Evolutionary conservation across 371 early-diverging fungal genomes (phyloP), one percentile per base, ranked within the genome.

Genomic region (Apophysomyces variabilis): DNA sequence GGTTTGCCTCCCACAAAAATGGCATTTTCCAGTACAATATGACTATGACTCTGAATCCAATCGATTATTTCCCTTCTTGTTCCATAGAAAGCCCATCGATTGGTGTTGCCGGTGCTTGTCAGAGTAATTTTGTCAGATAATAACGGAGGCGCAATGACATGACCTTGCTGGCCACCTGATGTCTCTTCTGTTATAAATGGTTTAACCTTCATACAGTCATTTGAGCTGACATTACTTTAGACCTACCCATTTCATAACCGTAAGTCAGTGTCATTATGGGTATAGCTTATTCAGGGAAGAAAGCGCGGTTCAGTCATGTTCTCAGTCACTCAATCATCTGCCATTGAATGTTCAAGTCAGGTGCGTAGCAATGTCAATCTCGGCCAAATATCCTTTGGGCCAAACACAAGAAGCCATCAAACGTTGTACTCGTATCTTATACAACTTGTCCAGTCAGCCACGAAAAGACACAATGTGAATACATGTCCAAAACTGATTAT

Each of bases 31-130:
- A 82, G 21, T 36, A 59, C 58, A 2, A 82, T 65, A 11, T 75
- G 41, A 5, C 61, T 26, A 62, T 79, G 79, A 14, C 68, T 46
- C 4, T 67, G 69, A 18, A 82, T 77, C 82, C 82, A 82, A 11
- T 77, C 73, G 1, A 82, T 12, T 11, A 82, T 79, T 8, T 79
- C 73, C n/a, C 69, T 65, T 45, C 82, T 72, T 16, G 79, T 82
- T 39, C 82, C 82, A 57, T 74, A 74, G 38, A 82, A 82, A 1
- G 74, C 67, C 78, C 77, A 82, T 6, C 72, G 71, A n/a, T 69
- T 69, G 0, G 76, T 79, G 43, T 71, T 77, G 16, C 71, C 72
- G 18, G 69, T 67, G 35, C 74, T 76, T 1, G 79, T 64, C 6
- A 82, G 50, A 26, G 79, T 74, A 12, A 82, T 71, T 43, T 75